phyloP scores from a whole-genome alignment of 176 grass and related monocot genomes.

The Eleusine coracana region DNA sequence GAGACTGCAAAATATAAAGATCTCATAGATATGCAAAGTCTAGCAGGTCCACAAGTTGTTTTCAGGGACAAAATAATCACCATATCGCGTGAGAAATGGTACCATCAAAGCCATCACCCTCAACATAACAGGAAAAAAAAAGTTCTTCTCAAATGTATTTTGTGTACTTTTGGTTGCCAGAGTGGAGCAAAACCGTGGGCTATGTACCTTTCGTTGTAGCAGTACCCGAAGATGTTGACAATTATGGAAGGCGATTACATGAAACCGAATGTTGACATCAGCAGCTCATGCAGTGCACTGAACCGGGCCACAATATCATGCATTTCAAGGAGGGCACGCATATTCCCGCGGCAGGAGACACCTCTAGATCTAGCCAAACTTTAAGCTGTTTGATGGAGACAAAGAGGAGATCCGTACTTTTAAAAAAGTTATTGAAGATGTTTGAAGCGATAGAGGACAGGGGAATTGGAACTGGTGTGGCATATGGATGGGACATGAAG shows the following conservation, averaged over 20 bases:
- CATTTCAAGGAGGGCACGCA: not conserved
- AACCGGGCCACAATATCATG: slow-evolving; percentile 4
- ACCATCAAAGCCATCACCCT: slow-evolving; percentile 18
- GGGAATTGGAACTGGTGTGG: not conserved
- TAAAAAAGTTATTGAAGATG: not conserved
- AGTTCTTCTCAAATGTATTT: not conserved
- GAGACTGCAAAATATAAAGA: not conserved
- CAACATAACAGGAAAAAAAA: not conserved
- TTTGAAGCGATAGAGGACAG: not conserved
- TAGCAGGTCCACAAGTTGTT: not conserved
- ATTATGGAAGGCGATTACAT: not conserved
- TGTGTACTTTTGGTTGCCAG: not conserved
- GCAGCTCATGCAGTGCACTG: slow-evolving; percentile 8
- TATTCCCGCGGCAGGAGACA: slow-evolving; percentile 6
- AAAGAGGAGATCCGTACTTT: not conserved
- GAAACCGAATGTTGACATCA: not conserved
- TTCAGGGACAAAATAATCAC: not conserved
- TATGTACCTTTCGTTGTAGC: not conserved
- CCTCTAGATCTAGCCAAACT: not conserved
- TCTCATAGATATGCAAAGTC: not conserved
- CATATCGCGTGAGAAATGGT: not conserved
- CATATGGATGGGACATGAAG: not conserved
- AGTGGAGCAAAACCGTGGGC: not conserved
- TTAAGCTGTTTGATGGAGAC: not conserved
- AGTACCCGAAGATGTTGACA: not conserved